Conservation (phyloP, 75 land plant species). For the Sequoiadendron giganteum region DNA sequence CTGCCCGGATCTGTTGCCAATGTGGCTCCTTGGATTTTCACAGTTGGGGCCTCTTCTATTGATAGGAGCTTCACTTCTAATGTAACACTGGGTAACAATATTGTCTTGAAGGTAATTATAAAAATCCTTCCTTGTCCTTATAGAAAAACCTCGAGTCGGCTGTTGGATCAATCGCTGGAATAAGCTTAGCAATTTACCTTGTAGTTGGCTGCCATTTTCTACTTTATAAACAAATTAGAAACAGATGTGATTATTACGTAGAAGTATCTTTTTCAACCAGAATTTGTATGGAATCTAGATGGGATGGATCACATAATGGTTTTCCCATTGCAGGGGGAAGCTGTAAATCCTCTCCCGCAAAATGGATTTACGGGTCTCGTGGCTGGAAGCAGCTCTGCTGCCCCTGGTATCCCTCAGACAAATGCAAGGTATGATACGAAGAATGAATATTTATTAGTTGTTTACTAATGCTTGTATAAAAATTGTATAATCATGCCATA, state of each 20-base stretch:
- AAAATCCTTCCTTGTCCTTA: not conserved
- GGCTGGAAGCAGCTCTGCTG: conserved; percentile 27
- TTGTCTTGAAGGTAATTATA: conserved; percentile 17
- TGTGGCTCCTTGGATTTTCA: conserved; percentile 35
- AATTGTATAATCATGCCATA: not conserved
- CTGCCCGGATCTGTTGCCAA: conserved; percentile 23
- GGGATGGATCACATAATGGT: too few species aligned
- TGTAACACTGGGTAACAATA: conserved; percentile 27
- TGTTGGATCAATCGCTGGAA: not conserved
- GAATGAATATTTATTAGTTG: not conserved
- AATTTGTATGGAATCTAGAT: too few species aligned
- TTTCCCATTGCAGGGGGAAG: conserved; percentile 15
- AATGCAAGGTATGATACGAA: conserved; percentile 30
- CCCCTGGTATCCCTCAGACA: conserved; percentile 19
- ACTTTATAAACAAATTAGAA: not conserved
- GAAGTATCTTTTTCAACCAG: too few species aligned
- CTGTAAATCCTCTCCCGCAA: conserved; percentile 21
- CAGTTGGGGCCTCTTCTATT: conserved; percentile 40
- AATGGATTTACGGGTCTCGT: conserved; percentile 12
- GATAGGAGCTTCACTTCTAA: conserved; percentile 31
- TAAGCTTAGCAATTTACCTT: not conserved
- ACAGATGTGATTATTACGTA: too few species aligned
- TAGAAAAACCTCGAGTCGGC: not conserved
- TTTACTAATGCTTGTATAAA: not conserved
- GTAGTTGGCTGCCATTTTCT: not conserved